phyloP scores from a whole-genome alignment of 2,329 filamentous ascomycete genomes.

The Stagonosporopsis cucurbitacearum region DNA sequence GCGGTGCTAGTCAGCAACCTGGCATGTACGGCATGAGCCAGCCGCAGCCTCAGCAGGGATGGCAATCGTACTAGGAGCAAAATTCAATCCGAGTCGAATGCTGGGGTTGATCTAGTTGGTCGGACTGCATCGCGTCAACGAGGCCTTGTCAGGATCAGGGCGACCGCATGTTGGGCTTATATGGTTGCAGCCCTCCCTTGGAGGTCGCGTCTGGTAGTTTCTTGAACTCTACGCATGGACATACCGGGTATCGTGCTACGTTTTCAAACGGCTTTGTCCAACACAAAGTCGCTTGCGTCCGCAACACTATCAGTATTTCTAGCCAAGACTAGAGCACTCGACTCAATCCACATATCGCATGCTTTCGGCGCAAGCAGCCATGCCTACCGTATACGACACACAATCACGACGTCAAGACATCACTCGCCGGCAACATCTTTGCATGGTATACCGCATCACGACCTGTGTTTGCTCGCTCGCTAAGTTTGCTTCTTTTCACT shows the following conservation, averaged over 20 bases:
- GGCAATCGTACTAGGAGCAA: conserved; percentile 43
- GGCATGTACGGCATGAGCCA: conserved; percentile 60
- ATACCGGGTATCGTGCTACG: no score
- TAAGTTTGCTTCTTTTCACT: neutral
- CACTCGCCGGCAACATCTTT: conserved; percentile 5
- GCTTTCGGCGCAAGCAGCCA: neutral
- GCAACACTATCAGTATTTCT: neutral
- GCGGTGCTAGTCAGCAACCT: conserved; percentile 54
- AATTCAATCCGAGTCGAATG: neutral
- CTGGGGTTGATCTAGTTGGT: neutral
- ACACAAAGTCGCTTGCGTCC: neutral
- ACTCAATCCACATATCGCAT: neutral
- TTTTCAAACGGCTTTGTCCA: neutral
- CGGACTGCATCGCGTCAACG: neutral
- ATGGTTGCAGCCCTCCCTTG: neutral
- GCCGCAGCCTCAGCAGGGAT: conserved; percentile 52
- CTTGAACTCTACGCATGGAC: neutral
- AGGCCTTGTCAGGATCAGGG: neutral
- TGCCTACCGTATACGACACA: conserved; percentile 5
- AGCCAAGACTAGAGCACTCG: conserved; percentile 2
- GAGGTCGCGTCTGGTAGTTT: neutral
- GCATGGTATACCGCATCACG: conserved; percentile 5
- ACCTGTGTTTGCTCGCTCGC: conserved; percentile 6
- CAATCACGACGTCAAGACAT: conserved; percentile 3
- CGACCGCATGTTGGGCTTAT: neutral